These are phyloP conservation scores for Cadophora luteo-olivacea DNA, from an alignment of 2,329 filamentous ascomycete species.

Conservation along the genomic window DNA sequence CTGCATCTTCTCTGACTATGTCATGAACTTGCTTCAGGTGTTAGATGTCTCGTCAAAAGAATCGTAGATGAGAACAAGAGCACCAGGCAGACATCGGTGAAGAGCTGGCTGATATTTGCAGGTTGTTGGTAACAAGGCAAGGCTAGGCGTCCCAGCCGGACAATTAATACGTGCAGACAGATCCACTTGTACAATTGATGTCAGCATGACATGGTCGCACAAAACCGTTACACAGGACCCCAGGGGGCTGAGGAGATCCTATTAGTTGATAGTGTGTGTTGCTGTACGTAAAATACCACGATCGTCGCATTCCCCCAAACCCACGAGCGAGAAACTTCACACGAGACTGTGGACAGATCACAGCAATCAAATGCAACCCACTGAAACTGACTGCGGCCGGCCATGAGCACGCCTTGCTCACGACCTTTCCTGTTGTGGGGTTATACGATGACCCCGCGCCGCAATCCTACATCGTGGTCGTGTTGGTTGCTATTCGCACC, in stretches of 20 bases:
- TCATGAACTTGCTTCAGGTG: no score
- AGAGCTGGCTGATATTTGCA: neutral
- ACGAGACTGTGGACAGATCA: slow-evolving; percentile 2
- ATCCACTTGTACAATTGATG: neutral
- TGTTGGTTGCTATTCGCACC: neutral
- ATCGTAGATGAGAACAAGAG: neutral
- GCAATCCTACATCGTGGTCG: neutral
- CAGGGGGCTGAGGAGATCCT: neutral
- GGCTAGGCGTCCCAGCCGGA: slow-evolving; percentile 2
- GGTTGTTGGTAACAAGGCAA: neutral
- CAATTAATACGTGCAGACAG: slow-evolving; percentile 1
- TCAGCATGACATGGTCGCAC: slow-evolving; percentile 2
- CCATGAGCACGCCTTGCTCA: neutral
- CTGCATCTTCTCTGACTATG: neutral
- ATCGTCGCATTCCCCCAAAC: neutral
- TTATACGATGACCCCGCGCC: slow-evolving; percentile 4
- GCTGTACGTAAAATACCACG: neutral
- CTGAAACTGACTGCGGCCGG: neutral
- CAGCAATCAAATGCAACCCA: neutral
- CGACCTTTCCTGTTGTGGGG: neutral
- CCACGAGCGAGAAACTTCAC: neutral
- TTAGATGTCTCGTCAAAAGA: neutral
- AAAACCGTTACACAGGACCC: neutral
- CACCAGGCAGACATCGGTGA: neutral
- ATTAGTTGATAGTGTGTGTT: neutral